A percentile compares a stretch with the other conserved stretches of the same genome.
These are phyloP conservation scores for Heliamphora exappendiculata DNA, from an alignment of 148 eudicot species.

Conservation along the genomic window DNA sequence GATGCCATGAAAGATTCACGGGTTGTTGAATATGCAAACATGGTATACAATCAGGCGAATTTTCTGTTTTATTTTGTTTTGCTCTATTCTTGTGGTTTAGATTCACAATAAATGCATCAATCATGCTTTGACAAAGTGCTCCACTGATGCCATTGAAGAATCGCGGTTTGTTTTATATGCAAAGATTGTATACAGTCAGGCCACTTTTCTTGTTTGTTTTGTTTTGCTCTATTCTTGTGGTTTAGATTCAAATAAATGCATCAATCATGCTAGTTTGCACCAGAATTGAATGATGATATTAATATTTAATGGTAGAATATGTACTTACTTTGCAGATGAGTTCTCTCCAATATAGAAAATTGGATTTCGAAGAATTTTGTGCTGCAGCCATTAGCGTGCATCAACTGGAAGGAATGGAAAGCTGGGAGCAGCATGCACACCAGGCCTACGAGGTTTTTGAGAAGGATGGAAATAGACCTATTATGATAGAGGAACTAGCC, in stretches of 20 bases:
- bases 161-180: too few relatives aligned
- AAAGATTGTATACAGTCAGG: too few relatives aligned
- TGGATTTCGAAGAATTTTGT: constrained; percentile 91
- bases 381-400: constrained; percentile 81
- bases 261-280: not conserved
- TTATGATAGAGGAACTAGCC: constrained; percentile 94
- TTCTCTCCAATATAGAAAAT: constrained; percentile 69
- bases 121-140: too few relatives aligned
- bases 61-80: not conserved
- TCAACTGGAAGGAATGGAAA: constrained; percentile 83
- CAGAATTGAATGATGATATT: not conserved
- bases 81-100: not conserved
- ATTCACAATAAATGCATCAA: too few relatives aligned
- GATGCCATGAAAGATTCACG: constrained; percentile 93
- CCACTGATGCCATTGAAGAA: too few relatives aligned
- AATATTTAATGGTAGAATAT: constrained; percentile 8
- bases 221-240: not conserved
- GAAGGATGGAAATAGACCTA: constrained; percentile 87
- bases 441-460: constrained; percentile 87
- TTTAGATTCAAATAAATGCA: too few relatives aligned
- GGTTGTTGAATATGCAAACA: constrained; percentile 66
- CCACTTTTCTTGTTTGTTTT: not conserved
- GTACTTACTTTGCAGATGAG: constrained; percentile 46
- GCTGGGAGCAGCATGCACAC: constrained; percentile 93
- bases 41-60: constrained; percentile 28